phyloP scores from a whole-genome alignment of 768 basidiomycete genomes.

The Boletellus ananas region DNA sequence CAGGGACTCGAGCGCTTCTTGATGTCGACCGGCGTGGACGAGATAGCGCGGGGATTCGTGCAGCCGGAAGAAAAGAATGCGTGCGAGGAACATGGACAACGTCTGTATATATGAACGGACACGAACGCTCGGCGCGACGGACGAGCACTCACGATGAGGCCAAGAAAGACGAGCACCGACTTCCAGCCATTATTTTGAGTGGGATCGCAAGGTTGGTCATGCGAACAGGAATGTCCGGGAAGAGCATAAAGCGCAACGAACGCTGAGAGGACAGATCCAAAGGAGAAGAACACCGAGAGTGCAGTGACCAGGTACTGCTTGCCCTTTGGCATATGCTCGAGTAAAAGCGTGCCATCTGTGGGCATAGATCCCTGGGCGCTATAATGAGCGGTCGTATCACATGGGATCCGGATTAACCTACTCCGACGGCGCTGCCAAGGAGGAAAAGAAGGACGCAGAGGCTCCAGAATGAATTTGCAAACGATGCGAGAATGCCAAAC shows the following conservation, averaged over 20 bases:
- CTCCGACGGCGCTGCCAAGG: slow-evolving; percentile 91
- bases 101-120: slow-evolving; percentile 50
- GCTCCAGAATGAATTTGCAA: slow-evolving; percentile 60
- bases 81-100: slow-evolving; percentile 77
- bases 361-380: slow-evolving; percentile 84
- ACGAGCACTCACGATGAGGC: slow-evolving; percentile 67
- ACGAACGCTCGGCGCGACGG: neutral
- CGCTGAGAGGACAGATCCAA: slow-evolving; percentile 85
- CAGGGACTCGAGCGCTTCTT: slow-evolving; percentile 80
- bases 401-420: slow-evolving; percentile 35
- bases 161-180: slow-evolving; percentile 72
- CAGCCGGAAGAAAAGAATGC: slow-evolving; percentile 86
- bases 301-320: slow-evolving; percentile 91
- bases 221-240: slow-evolving; percentile 69
- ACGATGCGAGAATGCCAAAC: slow-evolving; percentile 80
- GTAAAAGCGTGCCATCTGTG: slow-evolving; percentile 88
- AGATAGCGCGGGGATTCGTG: slow-evolving; percentile 95
- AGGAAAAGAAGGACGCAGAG: slow-evolving; percentile 81
- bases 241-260: slow-evolving; percentile 76
- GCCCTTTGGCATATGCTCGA: slow-evolving; percentile 91
- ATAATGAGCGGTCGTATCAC: neutral
- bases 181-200: slow-evolving; percentile 85
- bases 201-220: slow-evolving; percentile 55
- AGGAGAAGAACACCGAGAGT: slow-evolving; percentile 92
- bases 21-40: slow-evolving; percentile 79